phyloP scores from a whole-genome alignment of 1,139 yeast genomes.

The Debaryomyces fabryi region DNA sequence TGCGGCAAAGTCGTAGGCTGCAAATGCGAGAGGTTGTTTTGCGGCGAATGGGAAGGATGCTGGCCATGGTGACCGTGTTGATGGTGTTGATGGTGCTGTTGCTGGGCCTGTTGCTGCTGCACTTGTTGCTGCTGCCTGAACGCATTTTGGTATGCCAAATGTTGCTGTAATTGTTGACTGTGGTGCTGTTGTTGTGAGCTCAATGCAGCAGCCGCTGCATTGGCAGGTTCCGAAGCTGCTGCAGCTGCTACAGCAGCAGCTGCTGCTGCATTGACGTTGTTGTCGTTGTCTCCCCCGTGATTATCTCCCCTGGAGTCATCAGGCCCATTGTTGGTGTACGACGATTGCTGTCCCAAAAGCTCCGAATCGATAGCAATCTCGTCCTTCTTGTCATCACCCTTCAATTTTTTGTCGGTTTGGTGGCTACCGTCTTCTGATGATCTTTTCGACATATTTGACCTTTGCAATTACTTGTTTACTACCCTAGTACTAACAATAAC shows the following conservation, averaged over 20 bases:
- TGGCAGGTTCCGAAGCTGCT: slow-evolving; percentile 20
- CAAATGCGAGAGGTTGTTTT: slow-evolving; percentile 17
- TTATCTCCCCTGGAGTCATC: slow-evolving; percentile 19
- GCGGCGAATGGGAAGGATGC: slow-evolving; percentile 16
- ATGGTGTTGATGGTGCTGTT: slow-evolving; percentile 19
- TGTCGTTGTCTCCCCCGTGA: slow-evolving; percentile 19
- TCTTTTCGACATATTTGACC: slow-evolving; percentile 30
- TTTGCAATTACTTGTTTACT: neutral
- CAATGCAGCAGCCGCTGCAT: slow-evolving; percentile 22
- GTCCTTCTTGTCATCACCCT: slow-evolving; percentile 32
- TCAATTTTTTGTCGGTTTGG: slow-evolving; percentile 27
- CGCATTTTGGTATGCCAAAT: slow-evolving; percentile 35
- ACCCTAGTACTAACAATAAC: slow-evolving; percentile 1
- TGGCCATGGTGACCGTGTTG: slow-evolving; percentile 8
- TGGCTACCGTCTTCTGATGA: slow-evolving; percentile 26
- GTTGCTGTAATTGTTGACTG: slow-evolving; percentile 29
- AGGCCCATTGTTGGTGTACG: slow-evolving; percentile 26
- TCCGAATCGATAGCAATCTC: slow-evolving; percentile 52
- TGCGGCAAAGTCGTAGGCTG: slow-evolving; percentile 40
- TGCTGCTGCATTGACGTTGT: slow-evolving; percentile 19
- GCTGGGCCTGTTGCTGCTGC: slow-evolving; percentile 19
- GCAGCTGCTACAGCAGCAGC: slow-evolving; percentile 41
- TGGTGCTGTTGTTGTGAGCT: slow-evolving; percentile 22
- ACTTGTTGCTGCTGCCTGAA: slow-evolving; percentile 27
- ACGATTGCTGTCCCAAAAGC: slow-evolving; percentile 48